Evolutionary conservation across 768 basidiomycete genomes (phyloP).

Genomic region (Lactarius deliciosus): DNA sequence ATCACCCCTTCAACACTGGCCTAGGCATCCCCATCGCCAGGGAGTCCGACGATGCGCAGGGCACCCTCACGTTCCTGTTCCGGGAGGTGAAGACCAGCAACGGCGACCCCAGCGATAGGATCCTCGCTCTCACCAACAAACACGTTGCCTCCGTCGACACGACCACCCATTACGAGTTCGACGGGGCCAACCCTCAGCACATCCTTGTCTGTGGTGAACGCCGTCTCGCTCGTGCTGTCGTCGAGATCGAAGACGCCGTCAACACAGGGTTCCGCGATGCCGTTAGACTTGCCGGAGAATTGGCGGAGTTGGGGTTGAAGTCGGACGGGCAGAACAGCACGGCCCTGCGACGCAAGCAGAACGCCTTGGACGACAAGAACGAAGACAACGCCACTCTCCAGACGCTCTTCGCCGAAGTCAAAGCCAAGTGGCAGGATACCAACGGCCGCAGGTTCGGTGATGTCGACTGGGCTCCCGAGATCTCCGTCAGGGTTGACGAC

Average conservation of each 20-base stretch:
- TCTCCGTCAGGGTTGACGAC: slow-evolving; percentile 28
- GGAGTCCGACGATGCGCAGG: slow-evolving; percentile 30
- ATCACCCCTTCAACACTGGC: slow-evolving; percentile 33
- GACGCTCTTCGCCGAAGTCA: slow-evolving; percentile 26
- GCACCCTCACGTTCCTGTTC: too few relatives aligned
- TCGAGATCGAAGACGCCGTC: slow-evolving; percentile 20
- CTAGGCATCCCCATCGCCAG: slow-evolving; percentile 37
- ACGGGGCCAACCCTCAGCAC: slow-evolving; percentile 28
- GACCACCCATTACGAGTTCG: slow-evolving; percentile 31
- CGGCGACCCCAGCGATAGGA: neutral
- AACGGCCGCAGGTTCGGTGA: slow-evolving; percentile 28
- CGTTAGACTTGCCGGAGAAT: slow-evolving; percentile 8
- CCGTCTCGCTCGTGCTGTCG: slow-evolving; percentile 26
- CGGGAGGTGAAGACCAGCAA: too few relatives aligned
- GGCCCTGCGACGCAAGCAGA: neutral
- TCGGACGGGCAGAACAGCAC: neutral
- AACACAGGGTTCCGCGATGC: slow-evolving; percentile 18
- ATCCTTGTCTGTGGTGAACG: slow-evolving; percentile 29
- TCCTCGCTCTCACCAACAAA: slow-evolving; percentile 32
- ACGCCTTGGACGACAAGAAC: slow-evolving; percentile 18
- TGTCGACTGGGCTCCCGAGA: slow-evolving; percentile 31
- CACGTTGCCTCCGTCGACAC: slow-evolving; percentile 32
- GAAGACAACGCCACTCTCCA: slow-evolving; percentile 27
- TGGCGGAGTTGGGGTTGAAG: neutral
- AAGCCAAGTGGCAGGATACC: slow-evolving; percentile 18